Conservation (phyloP, 2,329 filamentous ascomycete species). For the Hymenoscyphus linearis region DNA sequence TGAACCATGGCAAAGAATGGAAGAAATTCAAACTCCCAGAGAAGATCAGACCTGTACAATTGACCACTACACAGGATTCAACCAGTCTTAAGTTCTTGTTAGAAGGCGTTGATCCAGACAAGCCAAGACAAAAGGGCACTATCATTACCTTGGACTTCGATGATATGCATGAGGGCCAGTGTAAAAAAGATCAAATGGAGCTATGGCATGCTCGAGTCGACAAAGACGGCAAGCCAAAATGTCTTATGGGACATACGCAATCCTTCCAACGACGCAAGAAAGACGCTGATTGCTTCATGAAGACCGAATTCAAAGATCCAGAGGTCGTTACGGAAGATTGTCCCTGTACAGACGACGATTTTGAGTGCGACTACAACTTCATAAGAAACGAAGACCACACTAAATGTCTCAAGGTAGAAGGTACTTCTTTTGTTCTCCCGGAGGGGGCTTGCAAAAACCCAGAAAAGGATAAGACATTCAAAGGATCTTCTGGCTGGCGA, state of each 20-base stretch:
- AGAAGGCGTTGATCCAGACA: constrained; percentile 50
- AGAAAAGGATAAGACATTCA: constrained; percentile 57
- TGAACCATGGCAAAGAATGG: constrained; percentile 89
- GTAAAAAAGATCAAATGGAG: constrained; percentile 77
- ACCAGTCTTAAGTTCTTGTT: constrained; percentile 89
- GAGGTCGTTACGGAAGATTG: constrained; percentile 66
- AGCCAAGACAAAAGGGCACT: constrained; percentile 48
- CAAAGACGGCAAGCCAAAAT: constrained; percentile 73
- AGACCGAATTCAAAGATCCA: constrained; percentile 77
- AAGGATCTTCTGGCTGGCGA: constrained; percentile 84
- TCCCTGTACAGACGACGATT: constrained; percentile 77
- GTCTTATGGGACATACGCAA: constrained; percentile 94
- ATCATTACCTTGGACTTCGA: constrained; percentile 80
- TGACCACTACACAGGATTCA: constrained; percentile 89
- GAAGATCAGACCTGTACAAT: constrained; percentile 63
- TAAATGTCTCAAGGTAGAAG: constrained; percentile 54
- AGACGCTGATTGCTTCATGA: constrained; percentile 82
- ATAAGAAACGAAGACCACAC: constrained; percentile 58
- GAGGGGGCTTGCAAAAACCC: constrained; percentile 63
- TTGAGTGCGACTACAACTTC: constrained; percentile 97
- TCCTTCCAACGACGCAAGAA: constrained; percentile 81
- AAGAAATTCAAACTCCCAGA: constrained; percentile 61
- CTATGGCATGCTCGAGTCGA: constrained; percentile 82
- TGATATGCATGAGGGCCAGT: constrained; percentile 73
- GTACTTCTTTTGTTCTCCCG: constrained; percentile 57